Conservation (phyloP, 139 green algal species). For the Chlorella sp. region DNA sequence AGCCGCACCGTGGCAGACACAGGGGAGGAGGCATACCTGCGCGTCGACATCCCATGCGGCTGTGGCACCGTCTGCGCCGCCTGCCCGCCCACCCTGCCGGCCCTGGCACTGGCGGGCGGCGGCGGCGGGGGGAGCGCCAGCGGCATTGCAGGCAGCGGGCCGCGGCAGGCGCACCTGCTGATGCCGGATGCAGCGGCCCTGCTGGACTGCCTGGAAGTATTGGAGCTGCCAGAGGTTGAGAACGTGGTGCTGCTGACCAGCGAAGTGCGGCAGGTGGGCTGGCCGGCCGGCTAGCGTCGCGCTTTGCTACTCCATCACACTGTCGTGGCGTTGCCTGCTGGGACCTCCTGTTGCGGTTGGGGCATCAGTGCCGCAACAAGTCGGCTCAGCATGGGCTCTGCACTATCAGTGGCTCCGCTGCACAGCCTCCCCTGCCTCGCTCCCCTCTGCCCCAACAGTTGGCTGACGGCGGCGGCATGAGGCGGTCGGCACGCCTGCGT, state of each 20-base stretch:
- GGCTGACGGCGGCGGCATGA: conserved; percentile 28
- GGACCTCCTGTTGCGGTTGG: background rate
- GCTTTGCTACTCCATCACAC: too few species aligned
- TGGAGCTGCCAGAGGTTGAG: conserved; percentile 54
- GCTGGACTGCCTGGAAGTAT: conserved; percentile 51
- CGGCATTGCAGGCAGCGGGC: background rate
- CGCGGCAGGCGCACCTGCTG: conserved; percentile 31
- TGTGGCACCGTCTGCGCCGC: background rate
- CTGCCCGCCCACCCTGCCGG: background rate
- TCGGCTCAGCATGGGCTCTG: background rate
- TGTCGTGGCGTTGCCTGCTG: background rate
- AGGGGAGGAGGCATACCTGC: conserved; percentile 49
- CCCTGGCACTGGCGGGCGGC: background rate
- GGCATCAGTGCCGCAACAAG: too few species aligned
- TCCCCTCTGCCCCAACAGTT: conserved; percentile 24
- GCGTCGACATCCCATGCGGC: conserved; percentile 48
- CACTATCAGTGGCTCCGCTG: background rate
- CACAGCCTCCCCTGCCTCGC: background rate
- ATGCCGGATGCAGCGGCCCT: conserved; percentile 53
- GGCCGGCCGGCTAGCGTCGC: too few species aligned
- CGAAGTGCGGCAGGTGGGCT: conserved; percentile 25
- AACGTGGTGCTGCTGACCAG: conserved; percentile 44
- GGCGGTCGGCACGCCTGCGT: conserved; percentile 45
- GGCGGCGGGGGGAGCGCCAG: background rate
- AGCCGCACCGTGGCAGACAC: conserved; percentile 37